Evolutionary conservation across 148 eudicot species (phyloP).

Genomic region (Chenopodium formosanum): DNA sequence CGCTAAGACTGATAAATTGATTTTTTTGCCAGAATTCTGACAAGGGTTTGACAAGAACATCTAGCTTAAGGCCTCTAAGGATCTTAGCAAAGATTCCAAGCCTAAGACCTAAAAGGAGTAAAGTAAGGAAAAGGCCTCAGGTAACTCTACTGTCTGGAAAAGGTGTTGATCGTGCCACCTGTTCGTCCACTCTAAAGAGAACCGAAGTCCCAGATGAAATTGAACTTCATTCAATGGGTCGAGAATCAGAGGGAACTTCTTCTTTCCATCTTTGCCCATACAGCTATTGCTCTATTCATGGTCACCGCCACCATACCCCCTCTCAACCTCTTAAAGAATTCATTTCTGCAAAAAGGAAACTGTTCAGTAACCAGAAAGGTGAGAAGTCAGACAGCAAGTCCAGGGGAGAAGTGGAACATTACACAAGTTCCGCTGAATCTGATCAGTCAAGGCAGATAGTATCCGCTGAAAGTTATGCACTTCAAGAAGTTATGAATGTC

Average conservation of each 20-base stretch:
- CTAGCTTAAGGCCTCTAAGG: conserved; percentile 51
- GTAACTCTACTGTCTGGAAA: conserved; percentile 25
- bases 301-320: conserved; percentile 45
- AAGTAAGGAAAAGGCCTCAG: conserved; percentile 34
- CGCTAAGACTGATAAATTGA: conserved; percentile 14
- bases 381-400: conserved; percentile 29
- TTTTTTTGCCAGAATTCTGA: conserved; percentile 31
- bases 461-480: conserved; percentile 25
- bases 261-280: conserved; percentile 66
- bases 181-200: conserved; percentile 69
- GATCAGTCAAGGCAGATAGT: conserved; percentile 25
- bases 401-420: conserved; percentile 14
- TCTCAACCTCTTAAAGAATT: conserved; percentile 47
- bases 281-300: conserved; percentile 79
- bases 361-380: conserved; percentile 44
- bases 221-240: conserved; percentile 39
- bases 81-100: conserved; percentile 55
- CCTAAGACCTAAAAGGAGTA: conserved; percentile 48
- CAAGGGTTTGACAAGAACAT: conserved; percentile 36
- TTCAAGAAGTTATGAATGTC: conserved; percentile 21
- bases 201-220: conserved; percentile 44
- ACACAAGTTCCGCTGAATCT: conserved; percentile 27
- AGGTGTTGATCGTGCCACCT: conserved; percentile 58
- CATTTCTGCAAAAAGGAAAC: conserved; percentile 44
- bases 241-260: conserved; percentile 40